These are phyloP conservation scores for Paracorniculantispora psalliotae DNA, from an alignment of 2,329 filamentous ascomycete species.

Conservation along the genomic window DNA sequence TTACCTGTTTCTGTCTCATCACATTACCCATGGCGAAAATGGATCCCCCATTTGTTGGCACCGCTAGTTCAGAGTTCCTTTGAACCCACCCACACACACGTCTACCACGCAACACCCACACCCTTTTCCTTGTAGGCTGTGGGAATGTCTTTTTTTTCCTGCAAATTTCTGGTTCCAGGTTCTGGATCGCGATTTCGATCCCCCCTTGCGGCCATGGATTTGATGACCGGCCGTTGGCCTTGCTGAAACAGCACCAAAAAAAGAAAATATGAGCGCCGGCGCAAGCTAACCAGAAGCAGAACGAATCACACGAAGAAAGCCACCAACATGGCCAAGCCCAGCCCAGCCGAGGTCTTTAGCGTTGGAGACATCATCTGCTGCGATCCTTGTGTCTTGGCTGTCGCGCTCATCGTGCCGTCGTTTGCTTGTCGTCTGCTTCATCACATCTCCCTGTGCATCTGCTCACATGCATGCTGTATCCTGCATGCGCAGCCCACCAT, in stretches of 20 bases:
- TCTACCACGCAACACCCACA: background rate
- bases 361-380: background rate
- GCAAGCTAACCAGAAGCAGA: background rate
- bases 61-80: background rate
- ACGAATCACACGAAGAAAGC: background rate
- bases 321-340: no score
- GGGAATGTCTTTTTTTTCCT: background rate
- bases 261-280: background rate
- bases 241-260: background rate
- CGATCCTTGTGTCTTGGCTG: background rate
- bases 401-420: no score
- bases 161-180: background rate
- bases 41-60: background rate
- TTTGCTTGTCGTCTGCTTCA: background rate
- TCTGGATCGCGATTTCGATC: constrained; percentile 4
- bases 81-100: background rate
- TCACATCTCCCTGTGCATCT: background rate
- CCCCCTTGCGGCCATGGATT: background rate
- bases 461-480: constrained; percentile 6
- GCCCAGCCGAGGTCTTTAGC: background rate
- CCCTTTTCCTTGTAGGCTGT: background rate
- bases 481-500: background rate
- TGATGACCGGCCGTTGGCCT: background rate
- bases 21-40: background rate
- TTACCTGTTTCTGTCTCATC: background rate